Conservation (phyloP, 306 rosid species). For the Cucurbita argyrosperma region DNA sequence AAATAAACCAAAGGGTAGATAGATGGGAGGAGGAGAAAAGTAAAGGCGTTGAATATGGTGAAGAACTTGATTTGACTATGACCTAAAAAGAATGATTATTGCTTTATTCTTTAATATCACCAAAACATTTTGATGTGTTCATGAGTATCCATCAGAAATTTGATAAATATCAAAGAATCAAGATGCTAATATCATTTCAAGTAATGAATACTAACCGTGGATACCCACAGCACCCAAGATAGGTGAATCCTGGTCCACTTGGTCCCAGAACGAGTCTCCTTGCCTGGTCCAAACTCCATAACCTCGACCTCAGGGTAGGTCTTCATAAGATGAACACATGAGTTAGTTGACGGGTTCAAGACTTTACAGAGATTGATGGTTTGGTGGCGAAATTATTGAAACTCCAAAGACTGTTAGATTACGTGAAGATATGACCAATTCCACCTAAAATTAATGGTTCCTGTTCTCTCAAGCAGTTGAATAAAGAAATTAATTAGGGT, state of each 20-base stretch:
- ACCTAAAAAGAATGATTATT: neutral
- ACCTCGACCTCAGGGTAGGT: neutral
- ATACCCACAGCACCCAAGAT: neutral
- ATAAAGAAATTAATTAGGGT: neutral
- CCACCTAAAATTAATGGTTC: neutral
- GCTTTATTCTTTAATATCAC: neutral
- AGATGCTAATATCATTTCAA: neutral
- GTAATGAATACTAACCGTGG: neutral
- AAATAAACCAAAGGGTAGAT: neutral
- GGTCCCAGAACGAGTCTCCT: neutral
- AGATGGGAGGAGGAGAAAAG: neutral
- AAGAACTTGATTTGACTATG: neutral
- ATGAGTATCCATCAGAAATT: neutral
- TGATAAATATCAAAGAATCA: neutral
- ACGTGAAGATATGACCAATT: slow-evolving; percentile 1
- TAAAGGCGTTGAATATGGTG: neutral
- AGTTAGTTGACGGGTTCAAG: neutral
- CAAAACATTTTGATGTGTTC: neutral
- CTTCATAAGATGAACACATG: neutral
- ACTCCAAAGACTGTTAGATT: neutral
- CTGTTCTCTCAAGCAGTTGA: slow-evolving; percentile 4
- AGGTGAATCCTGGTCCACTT: neutral
- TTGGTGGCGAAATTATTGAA: neutral
- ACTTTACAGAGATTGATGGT: neutral
- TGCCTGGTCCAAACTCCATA: neutral